Evolutionary conservation across 176 grass and related monocot genomes (phyloP), one percentile per base, ranked within the genome.

Genomic region (Oryza officinalis): DNA sequence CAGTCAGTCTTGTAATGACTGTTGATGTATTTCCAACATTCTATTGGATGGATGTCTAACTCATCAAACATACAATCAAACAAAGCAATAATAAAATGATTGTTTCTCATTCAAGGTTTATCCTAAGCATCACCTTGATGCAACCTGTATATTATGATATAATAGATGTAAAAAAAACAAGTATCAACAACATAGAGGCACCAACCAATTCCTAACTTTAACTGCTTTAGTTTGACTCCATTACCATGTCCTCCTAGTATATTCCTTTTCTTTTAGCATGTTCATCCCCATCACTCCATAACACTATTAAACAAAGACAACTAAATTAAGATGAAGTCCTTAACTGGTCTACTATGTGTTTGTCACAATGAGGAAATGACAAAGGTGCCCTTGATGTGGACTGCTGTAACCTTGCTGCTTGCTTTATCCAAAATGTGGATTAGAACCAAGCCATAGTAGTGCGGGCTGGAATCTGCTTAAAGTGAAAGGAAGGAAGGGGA

Each of bases 351-450:
- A 61, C 72, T 11, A 61, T 17, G 28, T 37, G 38, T 23, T 64
- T 40, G 52, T 72, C 40, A 3, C 1, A 20, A 57, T n/a, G 32
- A 32, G 59, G 60, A 86, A 79, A 90, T 74, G 76, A 67, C 76
- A 2, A 25, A 31, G n/a, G 0, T 72, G 28, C 64, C 89, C 89
- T 38, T 84, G 76, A 84, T 33, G 23, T 79, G 54, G 81, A 84
- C 68, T 22, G 61, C 81, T 79, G 74, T 61, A 74, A 68, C 76
- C 49, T 71, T 89, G 65, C 18, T 72, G 40, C 71, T 67, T 52
- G 52, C 65, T 67, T 89, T 73, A 73, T 82, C 67, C 88, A 86
- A 72, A 82, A 73, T 72, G 83, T 82, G 79, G 83, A 82, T 90
- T 78, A 78, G 88, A 81, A 82, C 83, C 88, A 66, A 85, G 59